These are phyloP conservation scores for Lachancea sp. DNA, from an alignment of 805 yeast species.

Conservation along the genomic window DNA sequence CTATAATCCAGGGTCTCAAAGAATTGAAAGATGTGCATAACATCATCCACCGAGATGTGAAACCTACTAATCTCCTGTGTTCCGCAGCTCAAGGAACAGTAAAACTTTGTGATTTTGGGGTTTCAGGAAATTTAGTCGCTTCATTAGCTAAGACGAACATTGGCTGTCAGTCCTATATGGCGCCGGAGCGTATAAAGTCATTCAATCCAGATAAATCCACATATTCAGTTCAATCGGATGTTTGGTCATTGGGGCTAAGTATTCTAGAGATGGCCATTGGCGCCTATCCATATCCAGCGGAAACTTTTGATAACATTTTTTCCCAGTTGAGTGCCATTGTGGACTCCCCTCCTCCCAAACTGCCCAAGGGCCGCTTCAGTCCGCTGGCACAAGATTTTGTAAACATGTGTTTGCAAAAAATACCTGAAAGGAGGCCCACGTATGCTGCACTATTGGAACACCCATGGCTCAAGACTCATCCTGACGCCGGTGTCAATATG, in stretches of 20 bases:
- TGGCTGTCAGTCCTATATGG: slow-evolving; percentile 98
- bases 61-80: slow-evolving; percentile 88
- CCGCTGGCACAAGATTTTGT: slow-evolving; percentile 81
- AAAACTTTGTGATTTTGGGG: slow-evolving; percentile 94
- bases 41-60: slow-evolving; percentile 92
- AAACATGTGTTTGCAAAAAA: slow-evolving; percentile 65
- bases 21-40: slow-evolving; percentile 84
- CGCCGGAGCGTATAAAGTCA: slow-evolving; percentile 89
- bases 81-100: slow-evolving; percentile 73
- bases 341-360: slow-evolving; percentile 86
- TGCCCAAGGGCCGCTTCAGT: slow-evolving; percentile 58
- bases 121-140: slow-evolving; percentile 89
- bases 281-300: slow-evolving; percentile 93
- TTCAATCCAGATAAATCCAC: slow-evolving; percentile 67
- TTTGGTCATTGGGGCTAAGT: slow-evolving; percentile 90
- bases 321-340: slow-evolving; percentile 93
- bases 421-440: slow-evolving; percentile 74
- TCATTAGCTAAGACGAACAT: slow-evolving; percentile 91
- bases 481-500: slow-evolving; percentile 37
- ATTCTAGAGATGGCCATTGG: slow-evolving; percentile 87
- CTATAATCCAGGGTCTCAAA: slow-evolving; percentile 74
- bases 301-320: slow-evolving; percentile 82
- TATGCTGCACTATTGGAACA: slow-evolving; percentile 69
- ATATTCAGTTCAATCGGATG: slow-evolving; percentile 89
- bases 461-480: slow-evolving; percentile 68